Evolutionary conservation across 2,329 filamentous ascomycete species (phyloP), one percentile per base, ranked within the genome.

Genomic region (Aspergillus oerlinghausenensis): DNA sequence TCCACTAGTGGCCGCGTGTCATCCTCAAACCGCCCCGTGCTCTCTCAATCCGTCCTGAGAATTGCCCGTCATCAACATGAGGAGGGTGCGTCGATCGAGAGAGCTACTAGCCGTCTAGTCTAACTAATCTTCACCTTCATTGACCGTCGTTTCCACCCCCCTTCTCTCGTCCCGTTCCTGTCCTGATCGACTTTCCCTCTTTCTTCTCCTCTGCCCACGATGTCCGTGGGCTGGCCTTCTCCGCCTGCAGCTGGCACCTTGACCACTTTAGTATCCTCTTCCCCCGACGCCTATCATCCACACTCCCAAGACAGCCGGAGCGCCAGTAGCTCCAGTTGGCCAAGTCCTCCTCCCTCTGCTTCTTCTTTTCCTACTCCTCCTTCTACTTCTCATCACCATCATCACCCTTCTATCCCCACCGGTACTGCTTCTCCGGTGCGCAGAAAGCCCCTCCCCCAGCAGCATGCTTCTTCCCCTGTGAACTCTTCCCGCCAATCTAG

Each of bases 371-470:
- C 57, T 50, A 50, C 57, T 59, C 40, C 56, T 58, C 58, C 49
- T 50, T 21, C 40, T 53, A 52, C 51, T 59, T 58, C 53, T 49
- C 49, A 23, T 56, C 19, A 43, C 45, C 47, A 50, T 50, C 40
- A 21, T 42, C 49, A 10, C 43, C 57, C 58, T 55, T 35, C 60
- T 59, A 55, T 74, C 43, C 72, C 73, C 45, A 72, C 73, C 62
- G 73, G 76, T 59, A 67, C 70, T 57, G 68, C 75, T 43, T 75
- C 77, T 59, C 73, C 76, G 54, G 73, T 83, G 57, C 77, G 77
- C 63, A 76, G 81, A 63, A 84, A 84, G 69, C 81, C 82, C 64
- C 70, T 84, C 60, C 82, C 82, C 59, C 71, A 75, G 58, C 77
- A 77, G 42, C 42, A 45, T 45, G 42, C 42, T 72, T 74, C 75